Conservation (phyloP, 306 rosid species). For the Prunus persica region DNA sequence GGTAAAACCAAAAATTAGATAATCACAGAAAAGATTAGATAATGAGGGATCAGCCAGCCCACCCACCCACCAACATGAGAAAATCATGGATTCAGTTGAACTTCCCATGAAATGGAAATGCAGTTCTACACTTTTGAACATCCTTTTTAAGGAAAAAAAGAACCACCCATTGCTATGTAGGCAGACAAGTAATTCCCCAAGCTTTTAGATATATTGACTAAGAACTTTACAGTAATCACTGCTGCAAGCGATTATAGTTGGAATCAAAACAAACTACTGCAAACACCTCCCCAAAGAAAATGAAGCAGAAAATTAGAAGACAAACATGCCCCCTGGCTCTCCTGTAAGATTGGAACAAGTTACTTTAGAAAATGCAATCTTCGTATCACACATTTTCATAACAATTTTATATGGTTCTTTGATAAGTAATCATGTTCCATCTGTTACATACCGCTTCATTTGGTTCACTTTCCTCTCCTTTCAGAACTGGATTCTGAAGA, state of each 20-base stretch:
- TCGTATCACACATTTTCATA: too few species aligned
- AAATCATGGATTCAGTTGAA: not conserved
- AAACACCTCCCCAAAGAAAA: not conserved
- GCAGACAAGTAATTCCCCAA: not conserved
- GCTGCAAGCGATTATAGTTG: not conserved
- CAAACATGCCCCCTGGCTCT: not conserved
- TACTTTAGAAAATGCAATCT: not conserved
- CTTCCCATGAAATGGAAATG: not conserved
- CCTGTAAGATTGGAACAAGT: not conserved
- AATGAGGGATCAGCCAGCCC: not conserved
- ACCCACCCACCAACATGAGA: not conserved
- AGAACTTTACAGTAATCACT: too few species aligned
- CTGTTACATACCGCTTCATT: constrained; percentile 49
- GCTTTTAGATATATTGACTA: not conserved
- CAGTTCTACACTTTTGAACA: not conserved
- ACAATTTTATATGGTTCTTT: not conserved
- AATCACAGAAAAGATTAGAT: constrained; percentile 14
- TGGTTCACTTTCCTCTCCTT: constrained; percentile 50
- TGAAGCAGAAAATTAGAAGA: not conserved
- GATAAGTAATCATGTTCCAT: constrained; percentile 3
- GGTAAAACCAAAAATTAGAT: constrained; percentile 22
- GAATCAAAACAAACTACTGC: not conserved
- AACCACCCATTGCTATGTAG: not conserved
- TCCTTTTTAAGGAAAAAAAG: not conserved
- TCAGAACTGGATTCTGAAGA: constrained; percentile 72